phyloP scores from a whole-genome alignment of 2,329 filamentous ascomycete species.

The Tolypocladium cylindrosporum region DNA sequence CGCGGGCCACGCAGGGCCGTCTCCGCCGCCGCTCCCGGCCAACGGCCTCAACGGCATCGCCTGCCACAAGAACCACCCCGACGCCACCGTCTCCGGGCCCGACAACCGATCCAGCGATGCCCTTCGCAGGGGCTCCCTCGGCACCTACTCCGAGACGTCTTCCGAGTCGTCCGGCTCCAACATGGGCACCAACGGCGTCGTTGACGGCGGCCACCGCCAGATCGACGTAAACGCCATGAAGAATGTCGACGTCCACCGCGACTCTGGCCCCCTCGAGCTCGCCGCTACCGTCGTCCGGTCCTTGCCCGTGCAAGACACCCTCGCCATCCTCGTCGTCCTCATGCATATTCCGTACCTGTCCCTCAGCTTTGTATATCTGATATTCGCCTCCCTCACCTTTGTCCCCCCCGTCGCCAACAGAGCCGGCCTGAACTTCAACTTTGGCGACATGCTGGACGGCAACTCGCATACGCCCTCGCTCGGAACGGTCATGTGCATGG shows the following conservation, averaged over 20 bases:
- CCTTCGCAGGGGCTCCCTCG: slow-evolving; percentile 37
- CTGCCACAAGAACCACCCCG: slow-evolving; percentile 17
- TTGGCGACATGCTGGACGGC: slow-evolving; percentile 86
- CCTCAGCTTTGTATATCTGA: slow-evolving; percentile 78
- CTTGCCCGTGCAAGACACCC: slow-evolving; percentile 86
- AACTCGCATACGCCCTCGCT: slow-evolving; percentile 78
- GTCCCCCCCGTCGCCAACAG: slow-evolving; percentile 74
- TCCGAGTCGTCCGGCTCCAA: slow-evolving; percentile 40
- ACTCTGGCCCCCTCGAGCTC: slow-evolving; percentile 64
- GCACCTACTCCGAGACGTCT: slow-evolving; percentile 42
- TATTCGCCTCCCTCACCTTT: slow-evolving; percentile 89
- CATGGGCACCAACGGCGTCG: slow-evolving; percentile 23
- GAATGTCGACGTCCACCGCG: slow-evolving; percentile 57
- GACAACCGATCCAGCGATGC: slow-evolving; percentile 32
- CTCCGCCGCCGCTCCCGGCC: slow-evolving; percentile 8
- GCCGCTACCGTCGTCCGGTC: slow-evolving; percentile 80
- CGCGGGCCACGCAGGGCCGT: slow-evolving; percentile 19
- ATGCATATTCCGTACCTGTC: slow-evolving; percentile 85
- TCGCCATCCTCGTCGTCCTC: slow-evolving; percentile 91
- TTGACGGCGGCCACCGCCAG: slow-evolving; percentile 47
- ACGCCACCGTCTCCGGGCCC: slow-evolving; percentile 10
- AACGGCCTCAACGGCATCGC: slow-evolving; percentile 22
- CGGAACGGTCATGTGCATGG: slow-evolving; percentile 74
- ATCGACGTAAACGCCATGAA: slow-evolving; percentile 64
- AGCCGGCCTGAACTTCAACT: slow-evolving; percentile 68